phyloP scores from a whole-genome alignment of 2,329 filamentous ascomycete species.

The Ophiocordyceps camponoti-rufipedis region DNA sequence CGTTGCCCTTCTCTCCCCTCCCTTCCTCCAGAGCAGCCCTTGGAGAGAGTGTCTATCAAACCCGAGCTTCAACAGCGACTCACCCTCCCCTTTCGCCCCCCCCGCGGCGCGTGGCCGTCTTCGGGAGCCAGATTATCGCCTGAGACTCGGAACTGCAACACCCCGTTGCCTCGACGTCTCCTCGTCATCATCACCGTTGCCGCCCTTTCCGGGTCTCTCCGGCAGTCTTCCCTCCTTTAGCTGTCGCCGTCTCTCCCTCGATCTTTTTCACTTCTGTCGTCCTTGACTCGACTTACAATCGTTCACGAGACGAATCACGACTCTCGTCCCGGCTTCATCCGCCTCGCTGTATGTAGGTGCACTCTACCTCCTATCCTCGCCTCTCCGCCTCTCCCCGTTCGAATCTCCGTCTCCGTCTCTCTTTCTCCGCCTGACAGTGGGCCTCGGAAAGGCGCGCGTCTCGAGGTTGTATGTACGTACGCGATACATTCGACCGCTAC shows the following conservation, averaged over 20 bases:
- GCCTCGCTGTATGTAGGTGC: background rate
- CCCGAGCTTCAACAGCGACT: background rate
- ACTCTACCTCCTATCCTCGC: background rate
- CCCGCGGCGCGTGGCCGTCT: background rate
- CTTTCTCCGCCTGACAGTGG: background rate
- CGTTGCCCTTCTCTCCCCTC: background rate
- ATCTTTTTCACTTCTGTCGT: no score
- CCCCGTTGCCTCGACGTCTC: background rate
- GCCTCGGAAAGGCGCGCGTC: background rate
- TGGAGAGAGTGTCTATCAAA: background rate
- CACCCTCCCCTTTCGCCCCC: background rate
- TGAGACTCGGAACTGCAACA: background rate
- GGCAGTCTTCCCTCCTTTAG: background rate
- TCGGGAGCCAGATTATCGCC: background rate
- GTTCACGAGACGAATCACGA: no score
- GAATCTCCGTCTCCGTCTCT: no score
- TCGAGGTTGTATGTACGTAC: background rate
- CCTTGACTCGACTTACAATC: background rate
- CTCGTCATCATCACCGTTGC: background rate
- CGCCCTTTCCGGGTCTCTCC: background rate
- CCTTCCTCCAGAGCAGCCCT: background rate
- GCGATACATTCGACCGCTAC: no score
- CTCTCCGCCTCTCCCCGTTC: background rate
- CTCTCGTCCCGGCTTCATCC: no score
- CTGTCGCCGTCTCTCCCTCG: background rate